These are phyloP conservation scores for Phytophthora europaea DNA, from an alignment of 352 stramenopile species.

Conservation along the genomic window DNA sequence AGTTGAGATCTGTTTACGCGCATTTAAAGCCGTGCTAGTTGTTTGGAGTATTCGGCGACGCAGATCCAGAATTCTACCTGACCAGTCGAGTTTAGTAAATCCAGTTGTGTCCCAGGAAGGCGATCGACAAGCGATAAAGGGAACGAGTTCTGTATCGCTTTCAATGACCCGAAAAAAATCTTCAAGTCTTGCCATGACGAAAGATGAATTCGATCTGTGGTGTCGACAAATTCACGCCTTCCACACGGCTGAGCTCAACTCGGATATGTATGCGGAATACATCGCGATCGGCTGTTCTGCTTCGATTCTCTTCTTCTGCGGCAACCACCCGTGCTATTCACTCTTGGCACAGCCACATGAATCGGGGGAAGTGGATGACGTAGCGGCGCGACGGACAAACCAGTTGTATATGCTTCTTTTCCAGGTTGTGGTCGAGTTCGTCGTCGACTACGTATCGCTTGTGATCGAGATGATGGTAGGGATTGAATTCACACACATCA, in stretches of 20 bases:
- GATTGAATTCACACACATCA: slow-evolving; percentile 21
- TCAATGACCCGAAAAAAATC: background rate
- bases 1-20: slow-evolving; percentile 40
- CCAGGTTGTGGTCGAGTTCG: slow-evolving; percentile 20
- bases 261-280: slow-evolving; percentile 49
- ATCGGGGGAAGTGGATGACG: background rate
- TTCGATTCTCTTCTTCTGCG: slow-evolving; percentile 37
- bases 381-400: background rate
- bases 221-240: slow-evolving; percentile 24
- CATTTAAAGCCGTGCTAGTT: slow-evolving; percentile 32
- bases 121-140: background rate
- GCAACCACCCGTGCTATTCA: slow-evolving; percentile 38
- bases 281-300: slow-evolving; percentile 45
- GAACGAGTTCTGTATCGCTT: background rate
- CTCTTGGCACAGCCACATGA: slow-evolving; percentile 10
- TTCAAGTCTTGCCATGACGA: background rate
- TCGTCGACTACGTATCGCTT: slow-evolving; percentile 28
- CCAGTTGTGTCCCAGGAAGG: background rate
- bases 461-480: slow-evolving; percentile 29
- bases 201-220: slow-evolving; percentile 16
- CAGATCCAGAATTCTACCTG: background rate
- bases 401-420: slow-evolving; percentile 12
- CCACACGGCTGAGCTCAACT: slow-evolving; percentile 21
- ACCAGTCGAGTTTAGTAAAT: background rate
- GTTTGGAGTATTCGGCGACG: slow-evolving; percentile 13